Evolutionary conservation across 2,329 filamentous ascomycete genomes (phyloP).

Genomic region (Knufia fluminis): DNA sequence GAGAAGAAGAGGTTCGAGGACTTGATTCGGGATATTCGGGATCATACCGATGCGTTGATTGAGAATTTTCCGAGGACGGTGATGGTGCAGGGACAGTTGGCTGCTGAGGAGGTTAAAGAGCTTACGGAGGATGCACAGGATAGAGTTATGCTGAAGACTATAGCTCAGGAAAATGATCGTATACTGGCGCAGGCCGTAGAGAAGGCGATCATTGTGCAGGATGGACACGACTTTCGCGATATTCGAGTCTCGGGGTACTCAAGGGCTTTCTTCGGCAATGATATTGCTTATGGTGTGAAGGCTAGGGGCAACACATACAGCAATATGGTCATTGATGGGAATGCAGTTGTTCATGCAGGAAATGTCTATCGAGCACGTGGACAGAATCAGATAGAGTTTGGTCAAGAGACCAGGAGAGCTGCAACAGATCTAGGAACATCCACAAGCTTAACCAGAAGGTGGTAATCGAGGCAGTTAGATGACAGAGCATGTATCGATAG

Average conservation of each 20-base stretch:
- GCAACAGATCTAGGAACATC: not conserved
- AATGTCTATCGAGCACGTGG: slow-evolving; percentile 8
- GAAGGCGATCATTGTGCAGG: slow-evolving; percentile 1
- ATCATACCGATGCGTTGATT: slow-evolving; percentile 15
- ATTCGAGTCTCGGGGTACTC: not conserved
- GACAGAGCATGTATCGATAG: too few relatives aligned
- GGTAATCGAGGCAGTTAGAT: not conserved
- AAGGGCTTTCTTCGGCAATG: slow-evolving; percentile 6
- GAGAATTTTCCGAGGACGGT: slow-evolving; percentile 25
- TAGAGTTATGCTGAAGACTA: slow-evolving; percentile 4
- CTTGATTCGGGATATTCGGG: not conserved
- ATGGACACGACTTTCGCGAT: not conserved
- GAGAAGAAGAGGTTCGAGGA: slow-evolving; percentile 9
- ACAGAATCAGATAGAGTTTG: slow-evolving; percentile 7
- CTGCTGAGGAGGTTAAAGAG: slow-evolving; percentile 17
- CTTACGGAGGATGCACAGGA: slow-evolving; percentile 6
- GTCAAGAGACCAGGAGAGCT: slow-evolving; percentile 2
- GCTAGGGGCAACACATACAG: slow-evolving; percentile 1
- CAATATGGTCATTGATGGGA: slow-evolving; percentile 1
- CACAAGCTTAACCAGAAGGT: not conserved
- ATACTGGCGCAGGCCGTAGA: slow-evolving; percentile 2
- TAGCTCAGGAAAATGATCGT: slow-evolving; percentile 1
- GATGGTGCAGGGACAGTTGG: slow-evolving; percentile 19
- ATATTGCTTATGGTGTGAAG: slow-evolving; percentile 6
- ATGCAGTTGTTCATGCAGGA: slow-evolving; percentile 8